Conservation (phyloP, 805 yeast species). For the Wickerhamomyces mucosus region DNA sequence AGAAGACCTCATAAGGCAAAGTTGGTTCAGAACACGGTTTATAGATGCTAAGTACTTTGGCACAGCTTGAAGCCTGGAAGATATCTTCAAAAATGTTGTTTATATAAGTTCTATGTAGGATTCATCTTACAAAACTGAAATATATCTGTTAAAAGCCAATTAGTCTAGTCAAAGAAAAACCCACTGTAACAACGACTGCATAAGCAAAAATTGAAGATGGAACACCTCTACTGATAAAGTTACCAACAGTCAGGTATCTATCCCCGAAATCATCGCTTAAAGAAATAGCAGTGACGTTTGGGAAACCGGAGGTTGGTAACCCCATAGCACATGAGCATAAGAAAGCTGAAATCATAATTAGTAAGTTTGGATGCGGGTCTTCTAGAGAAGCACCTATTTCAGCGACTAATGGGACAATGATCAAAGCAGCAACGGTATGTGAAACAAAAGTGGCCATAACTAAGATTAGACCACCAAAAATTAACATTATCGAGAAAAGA, state of each 20-base stretch:
- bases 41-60: slow-evolving; percentile 78
- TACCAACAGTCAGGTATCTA: slow-evolving; percentile 77
- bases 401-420: slow-evolving; percentile 80
- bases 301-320: slow-evolving; percentile 94
- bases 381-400: slow-evolving; percentile 73
- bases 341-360: slow-evolving; percentile 55
- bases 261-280: slow-evolving; percentile 88
- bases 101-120: too few relatives aligned
- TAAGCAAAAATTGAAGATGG: slow-evolving; percentile 78
- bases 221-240: slow-evolving; percentile 84
- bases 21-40: slow-evolving; percentile 54
- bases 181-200: slow-evolving; percentile 63
- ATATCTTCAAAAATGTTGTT: too few relatives aligned
- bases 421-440: slow-evolving; percentile 95
- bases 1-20: slow-evolving; percentile 21
- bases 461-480: slow-evolving; percentile 76
- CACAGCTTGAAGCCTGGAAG: slow-evolving; percentile 22
- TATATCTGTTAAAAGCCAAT: slow-evolving; percentile 44
- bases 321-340: slow-evolving; percentile 97
- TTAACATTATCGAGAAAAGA: slow-evolving; percentile 60
- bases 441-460: slow-evolving; percentile 91
- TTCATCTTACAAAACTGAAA: too few relatives aligned
- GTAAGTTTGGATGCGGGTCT: slow-evolving; percentile 76
- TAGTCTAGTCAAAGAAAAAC: slow-evolving; percentile 61
- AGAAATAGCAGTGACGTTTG: slow-evolving; percentile 94